These are phyloP conservation scores for Eucalyptus pauciflora DNA, from an alignment of 345 rosid genomes.

Conservation along the genomic window DNA sequence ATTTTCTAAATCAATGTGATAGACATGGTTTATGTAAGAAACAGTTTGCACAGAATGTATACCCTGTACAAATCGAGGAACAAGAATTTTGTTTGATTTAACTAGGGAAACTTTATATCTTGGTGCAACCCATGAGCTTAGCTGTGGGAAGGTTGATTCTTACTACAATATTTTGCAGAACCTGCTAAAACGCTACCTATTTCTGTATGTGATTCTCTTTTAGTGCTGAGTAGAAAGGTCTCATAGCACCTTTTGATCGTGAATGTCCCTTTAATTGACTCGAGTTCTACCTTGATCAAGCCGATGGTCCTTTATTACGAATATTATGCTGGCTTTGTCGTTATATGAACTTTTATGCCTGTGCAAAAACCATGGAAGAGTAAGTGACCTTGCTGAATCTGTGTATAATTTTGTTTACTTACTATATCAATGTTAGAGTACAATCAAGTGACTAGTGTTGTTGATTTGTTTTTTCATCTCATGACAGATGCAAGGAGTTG, in stretches of 20 bases:
- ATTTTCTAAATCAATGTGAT: neutral
- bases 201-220: neutral
- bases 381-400: neutral
- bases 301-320: neutral
- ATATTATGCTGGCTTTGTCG: neutral
- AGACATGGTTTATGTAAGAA: neutral
- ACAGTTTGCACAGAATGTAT: neutral
- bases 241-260: neutral
- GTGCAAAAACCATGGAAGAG: neutral
- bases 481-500: constrained; percentile 82
- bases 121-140: neutral
- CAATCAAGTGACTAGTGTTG: neutral
- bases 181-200: neutral
- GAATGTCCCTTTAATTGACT: neutral
- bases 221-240: neutral
- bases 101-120: neutral
- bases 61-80: neutral
- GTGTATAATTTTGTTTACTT: neutral
- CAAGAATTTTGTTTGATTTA: neutral
- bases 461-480: neutral
- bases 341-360: neutral
- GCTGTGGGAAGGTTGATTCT: neutral
- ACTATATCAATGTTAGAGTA: neutral
- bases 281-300: neutral
- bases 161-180: neutral